A percentile compares a stretch with the other conserved stretches of the same genome.
Conservation (phyloP, 2,329 filamentous ascomycete species). For the Talaromyces funiculosus region DNA sequence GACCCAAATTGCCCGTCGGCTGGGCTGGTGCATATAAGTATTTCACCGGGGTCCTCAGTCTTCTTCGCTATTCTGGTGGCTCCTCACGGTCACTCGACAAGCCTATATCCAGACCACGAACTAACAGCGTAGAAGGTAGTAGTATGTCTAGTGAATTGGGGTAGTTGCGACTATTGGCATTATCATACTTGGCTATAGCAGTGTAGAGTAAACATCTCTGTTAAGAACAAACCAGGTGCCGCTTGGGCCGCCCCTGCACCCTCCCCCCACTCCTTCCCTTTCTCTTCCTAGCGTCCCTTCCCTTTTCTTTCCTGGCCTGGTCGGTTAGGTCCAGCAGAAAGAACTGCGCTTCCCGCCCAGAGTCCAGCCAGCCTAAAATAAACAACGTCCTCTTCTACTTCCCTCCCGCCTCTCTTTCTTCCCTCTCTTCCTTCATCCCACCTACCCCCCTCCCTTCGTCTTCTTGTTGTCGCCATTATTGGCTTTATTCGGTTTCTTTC, state of each 20-base stretch:
- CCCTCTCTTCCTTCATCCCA: neutral
- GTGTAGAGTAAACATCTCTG: neutral
- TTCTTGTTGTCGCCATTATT: conserved; percentile 9
- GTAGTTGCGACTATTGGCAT: no score
- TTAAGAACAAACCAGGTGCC: neutral
- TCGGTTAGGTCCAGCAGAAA: no score
- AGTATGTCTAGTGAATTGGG: no score
- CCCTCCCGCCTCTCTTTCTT: neutral
- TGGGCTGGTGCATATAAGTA: neutral
- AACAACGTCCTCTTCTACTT: conserved; percentile 4
- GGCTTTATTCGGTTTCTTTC: conserved; percentile 15
- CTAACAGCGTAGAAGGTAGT: no score
- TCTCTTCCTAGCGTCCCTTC: conserved; percentile 14
- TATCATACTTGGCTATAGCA: neutral
- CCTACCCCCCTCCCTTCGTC: neutral
- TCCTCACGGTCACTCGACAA: neutral
- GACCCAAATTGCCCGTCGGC: neutral
- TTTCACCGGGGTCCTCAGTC: neutral
- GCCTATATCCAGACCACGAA: neutral
- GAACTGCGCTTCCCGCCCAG: neutral
- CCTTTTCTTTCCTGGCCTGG: neutral
- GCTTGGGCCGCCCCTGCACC: conserved; percentile 1
- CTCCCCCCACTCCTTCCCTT: neutral
- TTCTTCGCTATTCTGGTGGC: neutral
- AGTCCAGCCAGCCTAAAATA: conserved; percentile 8